Evolutionary conservation across 1,284 basidiomycete genomes (phyloP).

Genomic region (Ganoderma multipileum): DNA sequence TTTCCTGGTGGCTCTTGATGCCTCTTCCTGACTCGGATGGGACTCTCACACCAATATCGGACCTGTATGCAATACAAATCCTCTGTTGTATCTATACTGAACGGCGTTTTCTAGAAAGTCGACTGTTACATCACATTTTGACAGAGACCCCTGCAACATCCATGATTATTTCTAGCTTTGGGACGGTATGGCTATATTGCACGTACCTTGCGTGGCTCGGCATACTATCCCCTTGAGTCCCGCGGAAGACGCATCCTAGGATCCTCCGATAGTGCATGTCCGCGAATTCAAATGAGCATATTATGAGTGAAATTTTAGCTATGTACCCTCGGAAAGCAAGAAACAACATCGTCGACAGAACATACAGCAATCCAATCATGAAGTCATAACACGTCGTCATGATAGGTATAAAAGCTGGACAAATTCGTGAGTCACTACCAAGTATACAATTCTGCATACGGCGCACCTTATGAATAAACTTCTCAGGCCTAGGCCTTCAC

Average conservation of each 20-base stretch:
- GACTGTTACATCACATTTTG: not conserved
- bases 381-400: not conserved
- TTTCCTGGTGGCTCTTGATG: not conserved
- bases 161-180: too few species aligned
- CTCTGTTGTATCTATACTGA: not conserved
- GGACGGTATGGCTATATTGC: not conserved
- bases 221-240: too few species aligned
- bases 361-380: not conserved
- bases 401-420: not conserved
- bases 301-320: not conserved
- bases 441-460: not conserved
- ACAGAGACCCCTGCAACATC: not conserved
- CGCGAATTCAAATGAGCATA: not conserved
- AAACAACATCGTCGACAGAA: not conserved
- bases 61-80: not conserved
- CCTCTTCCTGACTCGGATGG: not conserved
- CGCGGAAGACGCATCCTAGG: not conserved
- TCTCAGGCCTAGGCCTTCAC: not conserved
- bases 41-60: not conserved
- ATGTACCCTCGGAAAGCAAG: not conserved
- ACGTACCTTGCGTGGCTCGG: not conserved
- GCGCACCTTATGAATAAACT: not conserved
- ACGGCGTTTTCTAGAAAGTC: not conserved
- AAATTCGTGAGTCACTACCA: not conserved
- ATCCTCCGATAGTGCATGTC: not conserved